These are phyloP conservation scores for Ophiostoma sp. DNA, from an alignment of 2,329 filamentous ascomycete genomes.

Conservation along the genomic window DNA sequence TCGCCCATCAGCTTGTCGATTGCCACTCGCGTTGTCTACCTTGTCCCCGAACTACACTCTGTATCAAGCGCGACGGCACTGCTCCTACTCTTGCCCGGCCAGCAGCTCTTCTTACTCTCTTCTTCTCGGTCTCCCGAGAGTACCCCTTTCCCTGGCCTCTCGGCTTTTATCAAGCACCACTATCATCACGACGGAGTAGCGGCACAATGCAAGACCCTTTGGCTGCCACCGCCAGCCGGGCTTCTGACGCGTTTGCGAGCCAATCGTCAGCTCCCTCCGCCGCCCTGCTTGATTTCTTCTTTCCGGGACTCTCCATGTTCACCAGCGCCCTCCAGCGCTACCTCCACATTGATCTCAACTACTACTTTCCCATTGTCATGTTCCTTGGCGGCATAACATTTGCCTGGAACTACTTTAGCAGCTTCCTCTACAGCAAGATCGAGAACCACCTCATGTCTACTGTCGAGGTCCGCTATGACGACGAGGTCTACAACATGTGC, in stretches of 20 bases:
- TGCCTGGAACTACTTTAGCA: conserved; percentile 48
- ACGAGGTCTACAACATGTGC: conserved; percentile 67
- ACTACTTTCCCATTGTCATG: conserved; percentile 56
- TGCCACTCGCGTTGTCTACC: too few relatives aligned
- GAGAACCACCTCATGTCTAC: conserved; percentile 57
- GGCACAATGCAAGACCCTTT: not conserved
- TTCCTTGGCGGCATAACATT: conserved; percentile 45
- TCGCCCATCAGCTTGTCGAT: not conserved
- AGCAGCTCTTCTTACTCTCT: not conserved
- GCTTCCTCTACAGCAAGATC: conserved; percentile 44
- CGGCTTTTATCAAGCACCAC: not conserved
- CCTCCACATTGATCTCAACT: conserved; percentile 55
- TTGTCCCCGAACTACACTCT: too few relatives aligned
- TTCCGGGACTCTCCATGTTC: conserved; percentile 59
- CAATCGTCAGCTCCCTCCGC: conserved; percentile 13
- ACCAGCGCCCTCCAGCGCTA: conserved; percentile 50
- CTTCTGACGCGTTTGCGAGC: conserved; percentile 15
- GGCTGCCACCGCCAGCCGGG: conserved; percentile 14
- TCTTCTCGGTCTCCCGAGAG: not conserved
- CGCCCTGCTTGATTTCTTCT: conserved; percentile 54
- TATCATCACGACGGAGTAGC: not conserved
- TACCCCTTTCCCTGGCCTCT: not conserved
- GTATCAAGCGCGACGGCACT: not conserved
- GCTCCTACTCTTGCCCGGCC: not conserved
- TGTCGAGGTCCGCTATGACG: conserved; percentile 61